Base-by-base conservation (phyloP, 2,329 filamentous ascomycete genomes). In the Trichoderma guizhouense region DNA sequence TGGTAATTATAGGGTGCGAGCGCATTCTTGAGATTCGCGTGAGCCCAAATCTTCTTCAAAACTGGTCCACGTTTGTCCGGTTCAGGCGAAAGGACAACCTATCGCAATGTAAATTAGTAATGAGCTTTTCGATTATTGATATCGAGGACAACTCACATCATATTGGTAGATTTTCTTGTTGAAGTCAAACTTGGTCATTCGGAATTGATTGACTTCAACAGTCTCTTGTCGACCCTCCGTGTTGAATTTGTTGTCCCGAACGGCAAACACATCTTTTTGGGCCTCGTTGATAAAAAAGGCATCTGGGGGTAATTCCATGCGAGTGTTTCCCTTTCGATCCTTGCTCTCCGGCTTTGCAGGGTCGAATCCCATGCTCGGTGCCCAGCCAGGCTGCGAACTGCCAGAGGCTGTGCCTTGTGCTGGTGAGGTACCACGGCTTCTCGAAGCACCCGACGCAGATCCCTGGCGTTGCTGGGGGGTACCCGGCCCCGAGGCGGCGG, bases 11-110 rank as follows among this genome's bases (percentile, higher is more conserved):
- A 84, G 3, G 83, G 81, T 2, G 84, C 83, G 1, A 95, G 82
- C 3, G 82, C 81, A 0, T 81, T 73, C 79, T 92, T 87, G 7
- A 94, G 86, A 0, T 83, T 81, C 1, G 86, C 83, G 1, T 91
- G 92, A 1, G 88, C 82, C 93, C 94, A 98, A 32, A 94, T 87
- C 79, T 93, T 94, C 79, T 89, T 90, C 76, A 94, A 86, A 5
- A 96, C 83, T 5, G 87, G 87, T 5, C 87, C 85, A 4, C 82
- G 78, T 80, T 92, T 93, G 71, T 91, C 87, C 0, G 82, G 83
- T 9, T 89, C 89, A 1, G 86, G 89, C 2, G 90, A 88, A 57
- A 95, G 86, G 5, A 86, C 78, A 30, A 97, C 84, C 92, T 94
- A 26, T 47, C 47, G 18, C 30, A 12, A 5, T 11, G 69, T 76